Conservation (phyloP, 768 basidiomycete genomes). For the Termitomyces sp. region DNA sequence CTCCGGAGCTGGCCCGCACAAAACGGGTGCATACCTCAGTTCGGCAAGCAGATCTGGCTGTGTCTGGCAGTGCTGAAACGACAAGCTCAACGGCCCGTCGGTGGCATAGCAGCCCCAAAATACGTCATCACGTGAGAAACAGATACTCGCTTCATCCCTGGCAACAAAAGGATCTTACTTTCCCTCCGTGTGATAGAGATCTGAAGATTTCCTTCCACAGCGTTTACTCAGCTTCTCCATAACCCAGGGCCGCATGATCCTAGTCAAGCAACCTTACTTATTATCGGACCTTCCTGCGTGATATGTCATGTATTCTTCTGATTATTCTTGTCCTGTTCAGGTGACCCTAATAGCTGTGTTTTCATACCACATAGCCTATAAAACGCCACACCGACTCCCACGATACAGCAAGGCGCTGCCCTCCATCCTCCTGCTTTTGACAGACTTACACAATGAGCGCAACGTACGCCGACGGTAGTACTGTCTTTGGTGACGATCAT, state of each 20-base stretch:
- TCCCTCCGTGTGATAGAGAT: too few relatives aligned
- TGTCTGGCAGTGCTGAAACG: neutral
- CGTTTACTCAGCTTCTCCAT: too few relatives aligned
- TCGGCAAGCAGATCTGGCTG: neutral
- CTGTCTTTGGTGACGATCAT: constrained; percentile 35
- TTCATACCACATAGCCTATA: neutral
- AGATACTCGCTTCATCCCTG: too few relatives aligned
- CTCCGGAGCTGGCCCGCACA: neutral
- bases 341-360: neutral
- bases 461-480: constrained; percentile 35
- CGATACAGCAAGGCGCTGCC: neutral
- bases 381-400: neutral
- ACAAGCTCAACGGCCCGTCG: neutral
- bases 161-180: too few relatives aligned
- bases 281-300: too few relatives aligned
- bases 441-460: constrained; percentile 23
- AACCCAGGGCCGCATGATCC: too few relatives aligned
- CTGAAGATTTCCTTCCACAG: too few relatives aligned
- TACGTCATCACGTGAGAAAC: neutral
- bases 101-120: too few relatives aligned
- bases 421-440: neutral
- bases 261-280: too few relatives aligned
- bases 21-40: neutral
- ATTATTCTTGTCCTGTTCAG: neutral
- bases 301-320: neutral